These are phyloP conservation scores for Alternaria tenuissima DNA, from an alignment of 2,329 filamentous ascomycete species.

Conservation along the genomic window DNA sequence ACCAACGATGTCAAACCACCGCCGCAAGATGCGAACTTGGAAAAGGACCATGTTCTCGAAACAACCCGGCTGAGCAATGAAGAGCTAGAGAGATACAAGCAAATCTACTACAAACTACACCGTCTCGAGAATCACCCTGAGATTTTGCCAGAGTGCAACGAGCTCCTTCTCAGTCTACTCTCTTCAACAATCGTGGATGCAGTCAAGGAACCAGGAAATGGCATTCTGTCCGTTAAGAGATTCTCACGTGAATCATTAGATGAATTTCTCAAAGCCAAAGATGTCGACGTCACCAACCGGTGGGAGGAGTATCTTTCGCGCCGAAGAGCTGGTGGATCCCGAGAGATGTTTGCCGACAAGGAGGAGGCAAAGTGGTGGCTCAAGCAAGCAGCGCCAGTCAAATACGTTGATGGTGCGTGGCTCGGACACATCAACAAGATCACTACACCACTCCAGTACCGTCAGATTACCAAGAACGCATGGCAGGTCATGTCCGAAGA, in stretches of 20 bases:
- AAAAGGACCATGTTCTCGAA: background rate
- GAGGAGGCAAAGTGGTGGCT: slow-evolving; percentile 54
- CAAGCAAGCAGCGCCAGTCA: slow-evolving; percentile 53
- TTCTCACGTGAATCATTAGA: slow-evolving; percentile 39
- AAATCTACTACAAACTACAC: slow-evolving; percentile 54
- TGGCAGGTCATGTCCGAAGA: slow-evolving; percentile 63
- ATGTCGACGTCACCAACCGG: slow-evolving; percentile 38
- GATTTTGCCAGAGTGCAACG: slow-evolving; percentile 44
- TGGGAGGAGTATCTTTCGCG: slow-evolving; percentile 50
- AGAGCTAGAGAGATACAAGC: slow-evolving; percentile 35
- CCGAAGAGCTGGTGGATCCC: slow-evolving; percentile 43
- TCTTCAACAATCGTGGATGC: slow-evolving; percentile 43
- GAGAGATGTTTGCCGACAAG: slow-evolving; percentile 49
- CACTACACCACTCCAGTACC: slow-evolving; percentile 54
- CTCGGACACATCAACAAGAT: slow-evolving; percentile 57
- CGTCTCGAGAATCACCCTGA: slow-evolving; percentile 52
- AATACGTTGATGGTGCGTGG: slow-evolving; percentile 61
- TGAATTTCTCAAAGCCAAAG: slow-evolving; percentile 45
- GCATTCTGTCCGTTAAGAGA: slow-evolving; percentile 43
- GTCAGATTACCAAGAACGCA: slow-evolving; percentile 52
- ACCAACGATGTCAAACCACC: slow-evolving; percentile 3
- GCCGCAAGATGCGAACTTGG: background rate
- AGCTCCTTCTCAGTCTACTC: slow-evolving; percentile 48
- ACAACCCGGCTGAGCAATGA: background rate
- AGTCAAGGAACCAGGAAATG: slow-evolving; percentile 18